Percentiles rank a stretch among this genome's conserved stretches.
Evolutionary conservation across 208 protist genomes (phyloP).

Genomic region (Trypanosoma boissoni): DNA sequence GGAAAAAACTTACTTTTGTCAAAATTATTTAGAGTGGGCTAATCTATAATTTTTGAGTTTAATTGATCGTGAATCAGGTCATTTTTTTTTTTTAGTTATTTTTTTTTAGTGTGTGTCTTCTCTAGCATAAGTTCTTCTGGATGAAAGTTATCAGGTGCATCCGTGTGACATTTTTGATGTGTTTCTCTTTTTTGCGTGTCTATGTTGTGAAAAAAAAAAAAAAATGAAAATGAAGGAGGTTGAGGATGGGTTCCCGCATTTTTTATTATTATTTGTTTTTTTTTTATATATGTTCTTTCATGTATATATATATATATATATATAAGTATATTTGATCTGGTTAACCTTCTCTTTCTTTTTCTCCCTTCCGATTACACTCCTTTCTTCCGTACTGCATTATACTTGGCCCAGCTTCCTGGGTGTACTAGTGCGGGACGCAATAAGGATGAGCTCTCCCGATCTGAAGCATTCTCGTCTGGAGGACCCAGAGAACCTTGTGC

Average conservation of each 20-base stretch:
- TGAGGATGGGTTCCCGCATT: neutral
- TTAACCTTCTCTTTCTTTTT: neutral
- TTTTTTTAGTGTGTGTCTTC: neutral
- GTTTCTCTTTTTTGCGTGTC: neutral
- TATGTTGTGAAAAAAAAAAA: too few relatives aligned
- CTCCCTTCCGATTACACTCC: neutral
- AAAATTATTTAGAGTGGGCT: conserved; percentile 6
- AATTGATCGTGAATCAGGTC: neutral
- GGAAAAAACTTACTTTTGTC: conserved; percentile 13
- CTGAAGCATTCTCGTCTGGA: conserved; percentile 9
- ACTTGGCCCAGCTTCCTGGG: neutral
- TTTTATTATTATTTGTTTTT: neutral
- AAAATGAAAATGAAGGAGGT: too few relatives aligned
- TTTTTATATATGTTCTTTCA: neutral
- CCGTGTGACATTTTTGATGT: neutral
- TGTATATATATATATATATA: neutral
- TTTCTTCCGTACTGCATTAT: neutral
- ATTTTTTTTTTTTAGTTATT: conserved; percentile 8
- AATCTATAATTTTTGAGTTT: neutral
- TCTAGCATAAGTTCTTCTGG: neutral
- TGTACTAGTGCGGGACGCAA: neutral
- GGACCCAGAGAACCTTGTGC: conserved; percentile 10
- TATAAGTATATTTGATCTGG: neutral
- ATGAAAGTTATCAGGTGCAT: too few relatives aligned
- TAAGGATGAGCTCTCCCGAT: neutral